Evolutionary conservation across 2,329 filamentous ascomycete genomes (phyloP).

Genomic region (Karstenula rhodostoma): DNA sequence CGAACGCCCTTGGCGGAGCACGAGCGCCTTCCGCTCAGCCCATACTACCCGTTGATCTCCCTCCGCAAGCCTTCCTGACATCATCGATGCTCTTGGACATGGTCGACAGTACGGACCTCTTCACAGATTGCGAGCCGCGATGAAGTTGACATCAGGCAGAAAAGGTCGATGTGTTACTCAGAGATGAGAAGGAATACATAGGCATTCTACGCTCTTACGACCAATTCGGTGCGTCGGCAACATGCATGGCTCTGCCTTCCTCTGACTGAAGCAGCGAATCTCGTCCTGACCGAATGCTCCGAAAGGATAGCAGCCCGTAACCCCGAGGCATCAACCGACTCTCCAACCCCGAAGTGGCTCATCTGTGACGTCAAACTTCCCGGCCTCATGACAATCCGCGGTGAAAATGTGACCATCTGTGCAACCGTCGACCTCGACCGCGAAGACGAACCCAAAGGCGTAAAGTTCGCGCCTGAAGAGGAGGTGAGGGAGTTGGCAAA

Average conservation of each 20-base stretch:
- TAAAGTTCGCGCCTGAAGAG: conserved; percentile 70
- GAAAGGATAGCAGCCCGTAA: conserved; percentile 82
- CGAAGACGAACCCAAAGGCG: conserved; percentile 86
- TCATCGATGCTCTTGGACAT: conserved; percentile 94
- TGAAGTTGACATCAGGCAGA: conserved; percentile 63
- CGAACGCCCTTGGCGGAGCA: conserved; percentile 41
- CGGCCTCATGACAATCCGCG: conserved; percentile 89
- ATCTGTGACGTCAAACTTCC: conserved; percentile 86
- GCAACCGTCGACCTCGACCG: conserved; percentile 97
- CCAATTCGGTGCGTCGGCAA: conserved; percentile 77
- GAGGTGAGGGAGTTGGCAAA: conserved; percentile 76
- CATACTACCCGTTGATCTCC: conserved; percentile 58
- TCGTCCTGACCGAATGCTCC: conserved; percentile 90
- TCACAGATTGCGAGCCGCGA: not conserved
- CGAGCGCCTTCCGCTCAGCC: conserved; percentile 31
- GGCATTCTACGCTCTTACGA: conserved; percentile 96
- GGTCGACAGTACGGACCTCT: conserved; percentile 77
- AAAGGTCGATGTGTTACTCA: conserved; percentile 89
- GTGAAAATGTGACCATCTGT: conserved; percentile 94
- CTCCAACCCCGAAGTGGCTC: conserved; percentile 54
- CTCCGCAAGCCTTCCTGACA: conserved; percentile 98
- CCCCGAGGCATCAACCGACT: conserved; percentile 36
- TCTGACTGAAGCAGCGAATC: conserved; percentile 72
- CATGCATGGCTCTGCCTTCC: not conserved
- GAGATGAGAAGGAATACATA: conserved; percentile 92